These are phyloP conservation scores for Vanderwaltozyma yarrowii DNA, from an alignment of 805 yeast species.

Conservation along the genomic window DNA sequence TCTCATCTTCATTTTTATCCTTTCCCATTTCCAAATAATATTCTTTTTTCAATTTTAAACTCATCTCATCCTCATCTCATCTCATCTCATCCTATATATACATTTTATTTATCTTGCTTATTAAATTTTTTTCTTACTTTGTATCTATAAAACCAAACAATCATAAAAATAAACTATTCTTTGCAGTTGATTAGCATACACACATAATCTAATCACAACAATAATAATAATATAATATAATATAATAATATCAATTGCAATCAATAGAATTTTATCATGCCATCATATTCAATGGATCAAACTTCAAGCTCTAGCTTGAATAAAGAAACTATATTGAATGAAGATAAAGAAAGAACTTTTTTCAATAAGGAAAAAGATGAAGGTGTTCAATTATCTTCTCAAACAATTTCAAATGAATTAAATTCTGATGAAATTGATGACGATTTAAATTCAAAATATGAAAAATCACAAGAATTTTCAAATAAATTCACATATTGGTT, in stretches of 20 bases:
- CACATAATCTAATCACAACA: too few relatives aligned
- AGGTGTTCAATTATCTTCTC: neutral
- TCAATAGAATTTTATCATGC: too few relatives aligned
- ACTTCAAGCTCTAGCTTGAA: neutral
- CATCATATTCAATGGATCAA: neutral
- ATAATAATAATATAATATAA: too few relatives aligned
- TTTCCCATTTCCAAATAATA: neutral
- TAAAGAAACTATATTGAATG: neutral
- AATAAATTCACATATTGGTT: neutral
- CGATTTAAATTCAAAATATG: neutral
- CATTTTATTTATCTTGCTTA: neutral
- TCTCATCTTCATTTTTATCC: neutral
- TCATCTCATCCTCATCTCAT: neutral
- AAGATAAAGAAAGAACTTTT: neutral
- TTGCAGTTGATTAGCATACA: too few relatives aligned
- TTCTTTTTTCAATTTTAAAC: neutral
- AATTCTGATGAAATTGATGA: neutral
- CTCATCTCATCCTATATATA: neutral
- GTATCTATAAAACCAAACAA: too few relatives aligned
- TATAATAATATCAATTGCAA: too few relatives aligned
- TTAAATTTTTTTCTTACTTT: too few relatives aligned
- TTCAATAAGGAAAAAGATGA: neutral
- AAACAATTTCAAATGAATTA: neutral
- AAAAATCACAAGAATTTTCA: neutral
- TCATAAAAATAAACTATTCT: too few relatives aligned